phyloP scores from a whole-genome alignment of 78 protist genomes.

The Dictyostelium firmibasis region DNA sequence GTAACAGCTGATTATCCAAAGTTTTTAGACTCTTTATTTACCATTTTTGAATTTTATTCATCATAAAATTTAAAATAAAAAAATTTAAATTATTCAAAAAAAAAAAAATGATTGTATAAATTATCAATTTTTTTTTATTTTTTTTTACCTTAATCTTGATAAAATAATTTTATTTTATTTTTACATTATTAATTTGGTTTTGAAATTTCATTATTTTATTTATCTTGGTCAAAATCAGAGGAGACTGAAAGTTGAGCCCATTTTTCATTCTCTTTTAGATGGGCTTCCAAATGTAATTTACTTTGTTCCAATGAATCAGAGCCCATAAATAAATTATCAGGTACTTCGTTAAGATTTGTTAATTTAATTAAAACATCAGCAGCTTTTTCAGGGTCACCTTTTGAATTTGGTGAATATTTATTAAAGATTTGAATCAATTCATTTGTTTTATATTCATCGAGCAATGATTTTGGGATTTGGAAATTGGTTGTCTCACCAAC shows the following conservation, averaged over 20 bases:
- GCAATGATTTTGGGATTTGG: not conserved
- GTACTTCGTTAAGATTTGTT: not conserved
- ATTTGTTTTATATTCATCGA: not conserved
- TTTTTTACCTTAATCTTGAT: no score
- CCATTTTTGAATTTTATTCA: constrained; percentile 61
- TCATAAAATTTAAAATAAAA: not conserved
- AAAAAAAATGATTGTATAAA: not conserved
- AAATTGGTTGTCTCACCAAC: not conserved
- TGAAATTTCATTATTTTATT: no score
- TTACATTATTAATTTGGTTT: no score
- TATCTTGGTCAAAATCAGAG: not conserved
- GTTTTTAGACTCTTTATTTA: constrained; percentile 24
- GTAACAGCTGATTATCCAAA: constrained; percentile 38
- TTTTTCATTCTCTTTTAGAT: not conserved
- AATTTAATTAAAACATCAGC: not conserved
- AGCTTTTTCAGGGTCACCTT: constrained; percentile 1
- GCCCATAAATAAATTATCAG: constrained; percentile 16
- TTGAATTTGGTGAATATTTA: not conserved
- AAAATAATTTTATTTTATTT: no score
- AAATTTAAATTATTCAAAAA: not conserved
- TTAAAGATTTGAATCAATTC: not conserved
- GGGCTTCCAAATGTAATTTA: not conserved
- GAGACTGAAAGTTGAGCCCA: not conserved
- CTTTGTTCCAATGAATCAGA: not conserved
- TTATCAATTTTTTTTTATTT: no score